These are phyloP conservation scores for Corymbia calophylla DNA, from an alignment of 441 rosid species.

Conservation along the genomic window DNA sequence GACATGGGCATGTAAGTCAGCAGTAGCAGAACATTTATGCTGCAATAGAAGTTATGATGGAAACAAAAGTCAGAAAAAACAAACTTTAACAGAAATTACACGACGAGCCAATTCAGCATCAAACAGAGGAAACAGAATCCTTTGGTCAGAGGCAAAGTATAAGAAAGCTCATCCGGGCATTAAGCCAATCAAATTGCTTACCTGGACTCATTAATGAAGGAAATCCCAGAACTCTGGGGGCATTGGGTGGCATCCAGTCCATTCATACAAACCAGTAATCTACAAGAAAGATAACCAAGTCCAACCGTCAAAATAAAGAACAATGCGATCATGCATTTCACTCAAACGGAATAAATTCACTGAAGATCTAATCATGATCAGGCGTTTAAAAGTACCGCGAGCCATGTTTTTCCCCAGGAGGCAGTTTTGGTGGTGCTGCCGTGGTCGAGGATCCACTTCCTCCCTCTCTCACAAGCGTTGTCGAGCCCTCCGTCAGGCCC, in stretches of 20 bases:
- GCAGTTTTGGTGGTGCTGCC: constrained; percentile 48
- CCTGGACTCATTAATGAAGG: constrained; percentile 26
- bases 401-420: constrained; percentile 76
- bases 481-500: constrained; percentile 15
- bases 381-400: constrained; percentile 20
- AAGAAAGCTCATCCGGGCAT: not conserved
- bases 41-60: not conserved
- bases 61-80: not conserved
- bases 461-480: constrained; percentile 14
- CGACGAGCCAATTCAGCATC: not conserved
- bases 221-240: constrained; percentile 44
- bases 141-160: not conserved
- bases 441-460: constrained; percentile 17
- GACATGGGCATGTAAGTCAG: constrained; percentile 83
- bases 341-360: not conserved
- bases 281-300: not conserved
- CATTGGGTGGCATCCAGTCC: constrained; percentile 41
- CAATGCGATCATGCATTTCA: not conserved
- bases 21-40: constrained; percentile 69
- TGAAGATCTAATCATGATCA: not conserved
- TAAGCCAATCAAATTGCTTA: not conserved
- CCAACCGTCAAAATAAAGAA: not conserved
- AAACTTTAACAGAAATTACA: not conserved
- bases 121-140: not conserved
- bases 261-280: constrained; percentile 48